Percentiles rank a stretch among this genome's conserved stretches.
Conservation (phyloP, 352 stramenopile genomes). For the Pythium myriotylum region DNA sequence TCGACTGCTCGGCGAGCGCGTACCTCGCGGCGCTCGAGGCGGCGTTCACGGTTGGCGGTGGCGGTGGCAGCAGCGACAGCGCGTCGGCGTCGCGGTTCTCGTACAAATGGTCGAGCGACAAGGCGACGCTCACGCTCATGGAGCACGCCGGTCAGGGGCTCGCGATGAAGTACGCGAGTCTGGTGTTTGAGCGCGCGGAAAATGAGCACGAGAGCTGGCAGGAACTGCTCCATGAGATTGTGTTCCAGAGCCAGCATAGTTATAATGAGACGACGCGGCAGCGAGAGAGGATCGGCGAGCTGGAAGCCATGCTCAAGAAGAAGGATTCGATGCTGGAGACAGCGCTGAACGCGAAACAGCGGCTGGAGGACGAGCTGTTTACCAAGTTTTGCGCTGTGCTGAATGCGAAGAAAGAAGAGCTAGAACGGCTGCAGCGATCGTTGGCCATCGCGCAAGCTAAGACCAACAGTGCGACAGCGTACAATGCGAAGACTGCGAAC, state of each 20-base stretch:
- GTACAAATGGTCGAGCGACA: slow-evolving; percentile 45
- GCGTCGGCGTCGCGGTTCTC: slow-evolving; percentile 28
- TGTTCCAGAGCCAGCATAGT: slow-evolving; percentile 13
- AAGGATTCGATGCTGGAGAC: slow-evolving; percentile 54
- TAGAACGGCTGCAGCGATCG: slow-evolving; percentile 42
- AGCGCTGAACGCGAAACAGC: slow-evolving; percentile 46
- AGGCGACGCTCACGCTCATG: slow-evolving; percentile 49
- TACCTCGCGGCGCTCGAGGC: slow-evolving; percentile 40
- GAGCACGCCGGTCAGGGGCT: slow-evolving; percentile 36
- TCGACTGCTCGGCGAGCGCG: slow-evolving; percentile 41
- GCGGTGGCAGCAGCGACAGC: neutral
- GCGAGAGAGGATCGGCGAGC: slow-evolving; percentile 25
- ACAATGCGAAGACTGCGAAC: neutral
- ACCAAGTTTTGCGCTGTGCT: slow-evolving; percentile 51
- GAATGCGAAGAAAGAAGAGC: slow-evolving; percentile 70
- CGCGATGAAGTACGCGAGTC: slow-evolving; percentile 55
- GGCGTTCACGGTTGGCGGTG: slow-evolving; percentile 18
- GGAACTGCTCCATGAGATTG: slow-evolving; percentile 38
- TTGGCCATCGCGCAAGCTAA: slow-evolving; percentile 23
- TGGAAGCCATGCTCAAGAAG: slow-evolving; percentile 39
- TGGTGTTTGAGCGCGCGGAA: slow-evolving; percentile 29
- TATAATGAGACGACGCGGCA: slow-evolving; percentile 19
- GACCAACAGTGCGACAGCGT: slow-evolving; percentile 4
- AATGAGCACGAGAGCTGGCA: slow-evolving; percentile 27
- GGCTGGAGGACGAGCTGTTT: slow-evolving; percentile 44